Conservation (phyloP, 805 yeast genomes). For the Schwanniomyces pseudopolymorphus region DNA sequence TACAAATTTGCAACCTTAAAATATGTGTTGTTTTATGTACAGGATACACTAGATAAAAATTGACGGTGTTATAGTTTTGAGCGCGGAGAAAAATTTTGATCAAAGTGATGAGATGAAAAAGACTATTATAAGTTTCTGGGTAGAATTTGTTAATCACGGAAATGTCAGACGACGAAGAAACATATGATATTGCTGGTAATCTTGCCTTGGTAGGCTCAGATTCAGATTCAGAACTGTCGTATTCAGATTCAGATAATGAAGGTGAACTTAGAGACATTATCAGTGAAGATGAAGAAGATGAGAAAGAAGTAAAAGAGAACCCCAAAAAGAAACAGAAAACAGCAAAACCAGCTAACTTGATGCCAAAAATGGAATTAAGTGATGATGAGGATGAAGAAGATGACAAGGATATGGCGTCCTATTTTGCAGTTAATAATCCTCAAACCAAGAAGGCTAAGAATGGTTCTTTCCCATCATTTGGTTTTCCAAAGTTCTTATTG, state of each 20-base stretch:
- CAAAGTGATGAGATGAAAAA: conserved; percentile 7
- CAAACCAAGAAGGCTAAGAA: conserved; percentile 60
- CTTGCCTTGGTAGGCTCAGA: conserved; percentile 49
- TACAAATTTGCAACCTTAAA: not conserved
- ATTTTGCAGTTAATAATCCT: conserved; percentile 42
- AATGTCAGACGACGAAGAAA: conserved; percentile 45
- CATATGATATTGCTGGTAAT: conserved; percentile 61
- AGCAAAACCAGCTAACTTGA: conserved; percentile 27
- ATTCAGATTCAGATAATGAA: conserved; percentile 19
- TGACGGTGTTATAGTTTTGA: not conserved
- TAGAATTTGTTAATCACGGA: not conserved
- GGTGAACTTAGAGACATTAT: conserved; percentile 55
- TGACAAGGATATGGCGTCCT: conserved; percentile 26
- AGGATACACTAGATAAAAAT: not conserved
- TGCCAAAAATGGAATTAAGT: conserved; percentile 54
- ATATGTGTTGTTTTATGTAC: not conserved
- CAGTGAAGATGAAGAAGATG: conserved; percentile 50
- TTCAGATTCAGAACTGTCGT: conserved; percentile 22
- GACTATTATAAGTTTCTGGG: not conserved
- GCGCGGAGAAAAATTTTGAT: not conserved
- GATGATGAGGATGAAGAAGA: conserved; percentile 44
- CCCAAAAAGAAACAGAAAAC: conserved; percentile 27
- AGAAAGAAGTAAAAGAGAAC: conserved; percentile 19
- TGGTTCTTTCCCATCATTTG: conserved; percentile 89
- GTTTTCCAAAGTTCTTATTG: conserved; percentile 71